phyloP scores from a whole-genome alignment of 2,329 filamentous ascomycete genomes.

The Penicillium expansum region DNA sequence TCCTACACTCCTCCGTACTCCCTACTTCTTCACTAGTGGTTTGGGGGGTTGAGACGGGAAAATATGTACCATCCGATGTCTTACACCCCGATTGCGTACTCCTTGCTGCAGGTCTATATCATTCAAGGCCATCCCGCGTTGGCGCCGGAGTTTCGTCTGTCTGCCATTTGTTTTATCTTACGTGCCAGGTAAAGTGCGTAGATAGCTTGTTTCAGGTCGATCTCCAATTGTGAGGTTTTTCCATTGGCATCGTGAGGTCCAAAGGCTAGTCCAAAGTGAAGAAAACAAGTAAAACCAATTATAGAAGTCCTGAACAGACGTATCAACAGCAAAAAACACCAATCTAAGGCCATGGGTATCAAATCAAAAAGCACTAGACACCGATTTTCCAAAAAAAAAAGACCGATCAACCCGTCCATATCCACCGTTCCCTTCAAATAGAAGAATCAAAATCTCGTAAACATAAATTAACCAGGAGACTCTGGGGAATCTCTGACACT shows the following conservation, averaged over 20 bases:
- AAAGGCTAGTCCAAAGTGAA: not conserved
- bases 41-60: not conserved
- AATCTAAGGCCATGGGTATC: slow-evolving; percentile 18
- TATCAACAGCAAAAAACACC: not conserved
- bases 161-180: not conserved
- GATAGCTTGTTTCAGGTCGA: not conserved
- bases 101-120: not conserved
- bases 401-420: not conserved
- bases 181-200: slow-evolving; percentile 1
- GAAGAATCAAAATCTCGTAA: not conserved
- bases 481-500: not conserved
- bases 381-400: slow-evolving; percentile 4
- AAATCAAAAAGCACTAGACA: slow-evolving; percentile 13
- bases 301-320: not conserved
- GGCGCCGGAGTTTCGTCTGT: not conserved
- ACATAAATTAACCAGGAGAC: not conserved
- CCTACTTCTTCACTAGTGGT: not conserved
- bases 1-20: not conserved
- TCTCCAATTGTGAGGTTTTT: not conserved
- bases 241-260: not conserved
- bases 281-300: not conserved
- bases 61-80: not conserved
- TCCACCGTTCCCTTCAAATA: slow-evolving; percentile 6
- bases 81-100: not conserved
- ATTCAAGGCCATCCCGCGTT: not conserved